Conservation (phyloP, 495 filamentous ascomycete species). For the Aspergillus affinis region DNA sequence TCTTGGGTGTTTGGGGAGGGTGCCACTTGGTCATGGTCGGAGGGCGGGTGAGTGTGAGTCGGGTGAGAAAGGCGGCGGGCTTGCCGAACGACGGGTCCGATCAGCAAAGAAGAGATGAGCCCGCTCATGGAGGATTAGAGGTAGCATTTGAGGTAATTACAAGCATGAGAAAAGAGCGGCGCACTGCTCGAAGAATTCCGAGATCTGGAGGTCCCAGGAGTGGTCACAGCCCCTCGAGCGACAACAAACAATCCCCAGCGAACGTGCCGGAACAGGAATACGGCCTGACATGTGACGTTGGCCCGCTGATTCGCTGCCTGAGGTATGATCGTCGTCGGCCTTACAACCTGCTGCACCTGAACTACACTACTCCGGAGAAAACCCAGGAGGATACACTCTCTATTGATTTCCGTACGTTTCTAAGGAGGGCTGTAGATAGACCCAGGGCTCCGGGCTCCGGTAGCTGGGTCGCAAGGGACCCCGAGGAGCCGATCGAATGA, state of each 20-base stretch:
- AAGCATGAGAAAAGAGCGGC: background rate
- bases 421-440: no score
- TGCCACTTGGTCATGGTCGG: conserved; percentile 18
- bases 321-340: conserved; percentile 15
- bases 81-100: conserved; percentile 75
- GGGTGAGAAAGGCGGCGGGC: conserved; percentile 65
- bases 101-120: conserved; percentile 70
- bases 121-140: conserved; percentile 59
- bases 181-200: no score
- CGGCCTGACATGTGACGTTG: conserved; percentile 17
- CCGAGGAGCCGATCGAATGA: no score
- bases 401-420: no score
- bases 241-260: background rate
- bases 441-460: no score
- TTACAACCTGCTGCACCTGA: conserved; percentile 3
- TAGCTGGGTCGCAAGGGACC: no score
- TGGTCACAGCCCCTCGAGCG: background rate
- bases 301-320: conserved; percentile 21
- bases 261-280: conserved; percentile 12
- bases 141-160: conserved; percentile 18
- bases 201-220: background rate
- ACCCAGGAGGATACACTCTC: no score
- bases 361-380: no score
- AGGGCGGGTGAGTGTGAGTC: conserved; percentile 16
- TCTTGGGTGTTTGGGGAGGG: conserved; percentile 17